These are phyloP conservation scores for Termitomyces sp. DNA, from an alignment of 768 basidiomycete species.

Conservation along the genomic window DNA sequence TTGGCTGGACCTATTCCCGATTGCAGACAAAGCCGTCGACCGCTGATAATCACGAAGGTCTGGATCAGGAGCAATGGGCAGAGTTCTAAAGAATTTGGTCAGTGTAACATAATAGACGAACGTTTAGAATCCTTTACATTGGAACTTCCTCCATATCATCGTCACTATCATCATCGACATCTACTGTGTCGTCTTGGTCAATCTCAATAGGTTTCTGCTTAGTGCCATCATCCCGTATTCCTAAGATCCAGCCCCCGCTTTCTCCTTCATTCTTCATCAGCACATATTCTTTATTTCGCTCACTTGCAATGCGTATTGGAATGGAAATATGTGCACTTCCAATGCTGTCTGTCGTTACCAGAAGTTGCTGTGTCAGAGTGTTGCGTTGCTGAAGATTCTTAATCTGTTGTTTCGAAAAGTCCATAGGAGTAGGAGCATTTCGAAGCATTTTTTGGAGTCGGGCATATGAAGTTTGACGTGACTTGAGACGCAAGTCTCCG, in stretches of 20 bases:
- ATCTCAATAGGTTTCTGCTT: constrained; percentile 81
- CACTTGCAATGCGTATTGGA: constrained; percentile 91
- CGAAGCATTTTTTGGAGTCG: constrained; percentile 89
- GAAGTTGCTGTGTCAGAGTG: constrained; percentile 84
- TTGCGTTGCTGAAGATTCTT: constrained; percentile 86
- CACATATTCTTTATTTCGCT: constrained; percentile 92
- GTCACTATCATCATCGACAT: constrained; percentile 31
- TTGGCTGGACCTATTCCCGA: constrained; percentile 42
- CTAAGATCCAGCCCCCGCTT: constrained; percentile 91
- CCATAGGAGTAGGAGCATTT: constrained; percentile 74
- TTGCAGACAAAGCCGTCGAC: constrained; percentile 54
- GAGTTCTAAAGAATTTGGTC: constrained; percentile 23
- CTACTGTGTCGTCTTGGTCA: constrained; percentile 49
- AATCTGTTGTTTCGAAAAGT: constrained; percentile 97
- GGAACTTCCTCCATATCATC: constrained; percentile 79
- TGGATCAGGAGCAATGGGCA: constrained; percentile 36
- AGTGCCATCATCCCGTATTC: constrained; percentile 84
- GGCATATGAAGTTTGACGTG: constrained; percentile 88
- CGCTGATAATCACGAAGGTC: constrained; percentile 61
- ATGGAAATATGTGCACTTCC: constrained; percentile 87
- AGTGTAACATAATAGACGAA: background rate
- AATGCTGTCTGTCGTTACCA: constrained; percentile 88
- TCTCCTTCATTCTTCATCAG: constrained; percentile 86
- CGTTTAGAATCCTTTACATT: constrained; percentile 42
- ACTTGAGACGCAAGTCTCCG: constrained; percentile 90